A percentile compares a stretch with the other conserved stretches of the same genome.
Conservation (phyloP, 306 rosid genomes). For the Crataegus laevigata region DNA sequence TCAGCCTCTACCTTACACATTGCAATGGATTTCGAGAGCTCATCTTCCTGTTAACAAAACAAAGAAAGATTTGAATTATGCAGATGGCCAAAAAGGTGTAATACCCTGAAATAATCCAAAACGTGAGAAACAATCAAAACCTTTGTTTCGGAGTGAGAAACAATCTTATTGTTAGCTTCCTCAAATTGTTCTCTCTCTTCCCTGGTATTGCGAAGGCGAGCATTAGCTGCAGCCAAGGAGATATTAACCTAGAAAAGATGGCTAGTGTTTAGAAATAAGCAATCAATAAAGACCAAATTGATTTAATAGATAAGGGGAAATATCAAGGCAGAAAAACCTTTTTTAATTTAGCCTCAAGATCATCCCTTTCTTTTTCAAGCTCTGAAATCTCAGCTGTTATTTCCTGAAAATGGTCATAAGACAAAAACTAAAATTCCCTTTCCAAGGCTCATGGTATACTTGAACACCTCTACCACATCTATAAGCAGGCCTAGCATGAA, state of each 20-base stretch:
- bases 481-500: not conserved
- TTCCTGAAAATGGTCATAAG: slow-evolving; percentile 49
- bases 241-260: slow-evolving; percentile 57
- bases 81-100: not conserved
- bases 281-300: slow-evolving; percentile 7
- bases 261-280: slow-evolving; percentile 7
- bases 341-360: slow-evolving; percentile 77
- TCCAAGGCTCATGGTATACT: not conserved
- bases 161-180: slow-evolving; percentile 90
- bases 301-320: not conserved
- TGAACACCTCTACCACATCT: not conserved
- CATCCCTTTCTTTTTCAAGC: slow-evolving; percentile 75
- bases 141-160: slow-evolving; percentile 75
- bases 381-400: slow-evolving; percentile 64
- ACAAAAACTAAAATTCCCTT: slow-evolving; percentile 13
- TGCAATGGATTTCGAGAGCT: slow-evolving; percentile 64
- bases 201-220: slow-evolving; percentile 67
- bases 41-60: slow-evolving; percentile 67
- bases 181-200: slow-evolving; percentile 98
- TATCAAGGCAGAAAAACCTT: slow-evolving; percentile 40
- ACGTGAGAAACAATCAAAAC: slow-evolving; percentile 26
- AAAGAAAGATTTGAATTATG: not conserved
- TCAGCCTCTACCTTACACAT: slow-evolving; percentile 70
- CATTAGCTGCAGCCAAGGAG: slow-evolving; percentile 84
- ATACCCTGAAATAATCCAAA: not conserved